phyloP scores from a whole-genome alignment of 192 early-diverging fungal genomes.

The Coemansia guatemalensis region DNA sequence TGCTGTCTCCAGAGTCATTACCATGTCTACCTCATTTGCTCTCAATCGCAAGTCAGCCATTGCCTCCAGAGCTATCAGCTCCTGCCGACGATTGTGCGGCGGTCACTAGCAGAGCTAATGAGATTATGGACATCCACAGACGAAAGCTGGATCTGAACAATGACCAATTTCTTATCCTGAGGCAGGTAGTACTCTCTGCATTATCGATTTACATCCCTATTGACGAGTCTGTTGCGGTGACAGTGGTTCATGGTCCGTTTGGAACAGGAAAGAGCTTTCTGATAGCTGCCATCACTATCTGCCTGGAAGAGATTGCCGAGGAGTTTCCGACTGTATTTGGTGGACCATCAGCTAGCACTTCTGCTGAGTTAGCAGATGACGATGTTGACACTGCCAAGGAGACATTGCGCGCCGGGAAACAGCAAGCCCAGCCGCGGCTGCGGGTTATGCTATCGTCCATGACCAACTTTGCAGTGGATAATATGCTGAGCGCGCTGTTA shows the following conservation, averaged over 20 bases:
- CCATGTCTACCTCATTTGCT: slow-evolving; percentile 34
- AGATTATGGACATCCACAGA: neutral
- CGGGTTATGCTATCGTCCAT: slow-evolving; percentile 65
- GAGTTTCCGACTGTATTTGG: slow-evolving; percentile 44
- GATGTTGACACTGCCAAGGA: slow-evolving; percentile 2
- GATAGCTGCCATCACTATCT: slow-evolving; percentile 61
- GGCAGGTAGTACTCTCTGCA: slow-evolving; percentile 29
- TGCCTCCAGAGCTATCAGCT: neutral
- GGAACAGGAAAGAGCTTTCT: slow-evolving; percentile 79
- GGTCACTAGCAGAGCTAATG: neutral
- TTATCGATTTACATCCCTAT: slow-evolving; percentile 37
- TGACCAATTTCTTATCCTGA: slow-evolving; percentile 32
- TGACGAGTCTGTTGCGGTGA: slow-evolving; percentile 19
- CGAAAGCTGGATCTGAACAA: slow-evolving; percentile 18
- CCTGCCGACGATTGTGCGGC: neutral
- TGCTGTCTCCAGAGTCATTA: slow-evolving; percentile 18
- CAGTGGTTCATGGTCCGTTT: slow-evolving; percentile 57
- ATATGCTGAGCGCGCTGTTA: slow-evolving; percentile 63
- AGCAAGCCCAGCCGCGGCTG: slow-evolving; percentile 35
- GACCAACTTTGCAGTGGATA: slow-evolving; percentile 80
- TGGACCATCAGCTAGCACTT: neutral
- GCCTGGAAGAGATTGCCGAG: slow-evolving; percentile 56
- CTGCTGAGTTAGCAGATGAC: neutral
- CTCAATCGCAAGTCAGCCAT: neutral
- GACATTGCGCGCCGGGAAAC: neutral